Percentiles rank a stretch among this genome's conserved stretches.
These are phyloP conservation scores for Deinandra increscens DNA, from an alignment of 129 eudicot species.

Conservation along the genomic window DNA sequence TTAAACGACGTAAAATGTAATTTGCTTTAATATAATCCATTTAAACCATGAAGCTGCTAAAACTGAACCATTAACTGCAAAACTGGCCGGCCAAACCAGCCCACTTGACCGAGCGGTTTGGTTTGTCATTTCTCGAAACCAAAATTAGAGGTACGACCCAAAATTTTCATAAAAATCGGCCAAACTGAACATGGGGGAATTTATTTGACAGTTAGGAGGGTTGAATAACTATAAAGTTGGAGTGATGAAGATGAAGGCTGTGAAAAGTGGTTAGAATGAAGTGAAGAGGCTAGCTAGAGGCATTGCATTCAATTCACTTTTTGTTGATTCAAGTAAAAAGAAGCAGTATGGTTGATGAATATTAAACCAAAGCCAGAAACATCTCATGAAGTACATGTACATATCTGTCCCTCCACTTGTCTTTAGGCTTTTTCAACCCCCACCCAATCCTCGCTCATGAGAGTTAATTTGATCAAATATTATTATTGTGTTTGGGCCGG, in stretches of 20 bases:
- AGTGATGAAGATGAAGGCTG: slow-evolving; percentile 39
- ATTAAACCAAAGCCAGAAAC: slow-evolving; percentile 27
- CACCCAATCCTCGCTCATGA: background rate
- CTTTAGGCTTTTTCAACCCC: background rate
- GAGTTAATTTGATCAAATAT: background rate
- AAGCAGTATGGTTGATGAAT: background rate
- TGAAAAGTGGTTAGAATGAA: slow-evolving; percentile 31
- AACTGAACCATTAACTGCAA: too few species aligned
- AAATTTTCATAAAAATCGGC: too few species aligned
- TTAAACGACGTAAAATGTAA: too few species aligned
- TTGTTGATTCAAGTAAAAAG: background rate
- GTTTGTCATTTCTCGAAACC: too few species aligned
- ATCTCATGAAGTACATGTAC: slow-evolving; percentile 29
- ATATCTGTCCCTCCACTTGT: background rate
- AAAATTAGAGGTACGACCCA: too few species aligned
- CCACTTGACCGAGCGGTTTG: too few species aligned
- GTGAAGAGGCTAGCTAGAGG: too few species aligned
- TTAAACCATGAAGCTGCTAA: too few species aligned
- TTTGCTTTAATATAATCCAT: too few species aligned
- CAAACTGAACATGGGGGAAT: slow-evolving; percentile 17
- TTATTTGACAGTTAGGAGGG: slow-evolving; percentile 20
- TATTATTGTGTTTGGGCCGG: background rate
- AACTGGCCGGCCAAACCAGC: too few species aligned
- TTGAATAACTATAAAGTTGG: slow-evolving; percentile 11
- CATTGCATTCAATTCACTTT: background rate